Conservation (phyloP, 2,329 filamentous ascomycete genomes). For the Colletotrichum echinochloae region DNA sequence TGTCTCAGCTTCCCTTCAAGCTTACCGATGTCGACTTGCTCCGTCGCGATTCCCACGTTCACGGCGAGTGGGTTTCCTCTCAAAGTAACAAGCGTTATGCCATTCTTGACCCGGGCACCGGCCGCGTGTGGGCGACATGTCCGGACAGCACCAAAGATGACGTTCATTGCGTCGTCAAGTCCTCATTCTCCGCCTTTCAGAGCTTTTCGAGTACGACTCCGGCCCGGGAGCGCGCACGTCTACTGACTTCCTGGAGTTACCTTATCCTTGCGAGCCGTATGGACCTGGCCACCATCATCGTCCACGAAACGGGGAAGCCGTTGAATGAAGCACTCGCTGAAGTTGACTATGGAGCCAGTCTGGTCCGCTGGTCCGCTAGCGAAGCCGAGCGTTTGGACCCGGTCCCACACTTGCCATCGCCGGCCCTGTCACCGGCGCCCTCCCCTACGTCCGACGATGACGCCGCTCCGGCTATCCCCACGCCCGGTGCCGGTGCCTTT, state of each 20-base stretch:
- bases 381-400: conserved; percentile 64
- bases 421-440: not conserved
- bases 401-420: conserved; percentile 46
- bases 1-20: conserved; percentile 51
- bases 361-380: conserved; percentile 68
- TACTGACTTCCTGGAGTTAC: conserved; percentile 52
- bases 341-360: conserved; percentile 65
- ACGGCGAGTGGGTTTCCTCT: conserved; percentile 60
- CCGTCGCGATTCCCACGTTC: conserved; percentile 62
- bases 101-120: conserved; percentile 65
- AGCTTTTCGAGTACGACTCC: conserved; percentile 53
- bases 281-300: conserved; percentile 55
- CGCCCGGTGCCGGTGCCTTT: conserved; percentile 4
- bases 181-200: conserved; percentile 53
- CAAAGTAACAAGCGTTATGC: conserved; percentile 62
- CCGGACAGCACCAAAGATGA: conserved; percentile 59
- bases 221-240: conserved; percentile 51
- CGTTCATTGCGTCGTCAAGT: conserved; percentile 52
- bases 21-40: conserved; percentile 61
- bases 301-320: conserved; percentile 68
- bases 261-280: conserved; percentile 51
- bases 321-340: conserved; percentile 65
- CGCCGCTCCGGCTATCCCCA: not conserved
- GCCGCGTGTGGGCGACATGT: conserved; percentile 62
- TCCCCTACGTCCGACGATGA: conserved; percentile 4